phyloP scores from a whole-genome alignment of 139 green algal species.

The Picochlorum costavermella region DNA sequence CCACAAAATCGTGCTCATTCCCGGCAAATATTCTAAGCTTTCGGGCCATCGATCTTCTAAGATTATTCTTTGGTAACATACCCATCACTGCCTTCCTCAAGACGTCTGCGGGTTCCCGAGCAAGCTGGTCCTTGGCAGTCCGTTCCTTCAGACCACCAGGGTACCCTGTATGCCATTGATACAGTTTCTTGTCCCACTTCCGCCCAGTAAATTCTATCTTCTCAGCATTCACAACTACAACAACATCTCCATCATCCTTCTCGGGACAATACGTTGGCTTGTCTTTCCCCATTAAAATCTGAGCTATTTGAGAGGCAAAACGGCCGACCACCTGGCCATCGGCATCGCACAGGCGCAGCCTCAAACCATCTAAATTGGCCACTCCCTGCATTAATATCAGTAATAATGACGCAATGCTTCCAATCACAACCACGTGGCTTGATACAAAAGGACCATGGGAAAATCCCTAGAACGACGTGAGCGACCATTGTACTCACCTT shows the following conservation, averaged over 20 bases:
- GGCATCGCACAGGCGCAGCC: slow-evolving; percentile 69
- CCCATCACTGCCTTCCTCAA: slow-evolving; percentile 63
- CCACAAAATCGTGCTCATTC: slow-evolving; percentile 56
- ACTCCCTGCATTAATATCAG: slow-evolving; percentile 32
- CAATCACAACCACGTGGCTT: background rate
- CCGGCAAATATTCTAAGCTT: slow-evolving; percentile 78
- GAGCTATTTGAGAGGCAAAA: slow-evolving; percentile 58
- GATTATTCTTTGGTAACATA: slow-evolving; percentile 87
- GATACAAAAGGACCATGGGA: too few relatives aligned
- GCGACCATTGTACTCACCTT: too few relatives aligned
- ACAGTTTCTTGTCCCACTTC: slow-evolving; percentile 85
- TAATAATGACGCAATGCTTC: background rate
- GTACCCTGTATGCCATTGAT: slow-evolving; percentile 80
- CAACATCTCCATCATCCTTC: slow-evolving; percentile 68
- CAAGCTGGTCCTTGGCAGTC: slow-evolving; percentile 45
- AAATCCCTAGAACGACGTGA: too few relatives aligned
- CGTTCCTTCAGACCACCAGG: slow-evolving; percentile 72
- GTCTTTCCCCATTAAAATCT: slow-evolving; percentile 77
- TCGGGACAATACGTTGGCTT: slow-evolving; percentile 71
- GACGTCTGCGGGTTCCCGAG: slow-evolving; percentile 53
- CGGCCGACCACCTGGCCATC: slow-evolving; percentile 77
- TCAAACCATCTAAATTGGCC: slow-evolving; percentile 43
- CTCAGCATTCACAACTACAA: slow-evolving; percentile 76
- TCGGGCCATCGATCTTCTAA: slow-evolving; percentile 47
- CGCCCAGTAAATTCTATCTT: slow-evolving; percentile 72